These are phyloP conservation scores for Teunomyces aglyptinius DNA, from an alignment of 805 yeast species.

Conservation along the genomic window DNA sequence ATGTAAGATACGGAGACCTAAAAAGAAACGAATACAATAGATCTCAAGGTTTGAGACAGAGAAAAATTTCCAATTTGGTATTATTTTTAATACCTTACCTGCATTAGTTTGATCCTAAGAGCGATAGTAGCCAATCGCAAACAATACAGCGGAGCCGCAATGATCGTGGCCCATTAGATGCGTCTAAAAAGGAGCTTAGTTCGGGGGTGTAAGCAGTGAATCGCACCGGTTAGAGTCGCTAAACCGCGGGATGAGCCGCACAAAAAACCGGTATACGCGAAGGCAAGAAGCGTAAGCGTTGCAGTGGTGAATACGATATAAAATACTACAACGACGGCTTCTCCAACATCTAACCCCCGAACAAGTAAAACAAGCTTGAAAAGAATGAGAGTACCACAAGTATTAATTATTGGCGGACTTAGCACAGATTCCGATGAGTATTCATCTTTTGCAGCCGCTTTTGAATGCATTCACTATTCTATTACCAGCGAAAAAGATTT, in stretches of 20 bases:
- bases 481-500: conserved; percentile 15
- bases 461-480: conserved; percentile 17
- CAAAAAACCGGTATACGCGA: not conserved
- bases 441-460: conserved; percentile 15
- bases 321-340: not conserved
- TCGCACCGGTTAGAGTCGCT: conserved; percentile 6
- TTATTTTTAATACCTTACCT: not conserved
- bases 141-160: not conserved
- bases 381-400: conserved; percentile 16
- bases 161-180: not conserved
- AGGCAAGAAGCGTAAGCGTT: not conserved
- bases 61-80: not conserved
- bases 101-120: not conserved
- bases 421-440: conserved; percentile 16
- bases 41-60: not conserved
- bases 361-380: too few species aligned
- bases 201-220: not conserved
- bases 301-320: not conserved
- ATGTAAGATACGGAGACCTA: too few species aligned
- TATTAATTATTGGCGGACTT: conserved; percentile 21
- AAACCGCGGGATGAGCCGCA: conserved; percentile 5
- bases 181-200: not conserved
- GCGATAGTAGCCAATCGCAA: too few species aligned
- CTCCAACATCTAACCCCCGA: not conserved
- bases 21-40: too few species aligned